These are phyloP conservation scores for Colletotrichum sp. DNA, from an alignment of 2,329 filamentous ascomycete genomes.

Conservation along the genomic window DNA sequence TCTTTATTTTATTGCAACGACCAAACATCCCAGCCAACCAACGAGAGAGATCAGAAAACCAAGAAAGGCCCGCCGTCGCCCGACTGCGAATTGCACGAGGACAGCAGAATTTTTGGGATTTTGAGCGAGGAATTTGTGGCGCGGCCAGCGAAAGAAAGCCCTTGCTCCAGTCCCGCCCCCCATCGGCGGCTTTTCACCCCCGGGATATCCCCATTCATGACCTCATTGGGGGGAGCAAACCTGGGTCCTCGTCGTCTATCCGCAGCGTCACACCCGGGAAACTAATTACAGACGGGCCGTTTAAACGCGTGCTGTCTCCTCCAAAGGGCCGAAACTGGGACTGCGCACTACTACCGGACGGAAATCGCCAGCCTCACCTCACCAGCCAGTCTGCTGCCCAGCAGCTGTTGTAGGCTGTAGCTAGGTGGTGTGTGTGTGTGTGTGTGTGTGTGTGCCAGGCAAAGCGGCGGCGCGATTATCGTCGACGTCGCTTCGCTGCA, in stretches of 20 bases:
- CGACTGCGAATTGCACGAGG: conserved; percentile 13
- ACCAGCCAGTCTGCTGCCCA: neutral
- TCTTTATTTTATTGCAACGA: neutral
- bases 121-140: neutral
- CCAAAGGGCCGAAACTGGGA: conserved; percentile 17
- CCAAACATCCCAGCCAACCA: neutral
- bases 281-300: conserved; percentile 21
- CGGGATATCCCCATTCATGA: conserved; percentile 15
- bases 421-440: neutral
- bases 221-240: conserved; percentile 15
- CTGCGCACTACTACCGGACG: neutral
- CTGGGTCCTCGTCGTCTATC: conserved; percentile 14
- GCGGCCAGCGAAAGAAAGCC: neutral
- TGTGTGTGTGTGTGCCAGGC: neutral
- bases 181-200: neutral
- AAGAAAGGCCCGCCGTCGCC: neutral
- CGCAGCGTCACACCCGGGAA: conserved; percentile 20
- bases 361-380: neutral
- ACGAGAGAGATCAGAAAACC: neutral
- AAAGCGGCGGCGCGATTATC: neutral
- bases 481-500: neutral
- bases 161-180: neutral
- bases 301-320: conserved; percentile 17
- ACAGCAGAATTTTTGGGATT: conserved; percentile 9
- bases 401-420: neutral